phyloP scores from a whole-genome alignment of 192 early-diverging fungal species.

The Obelidium mucronatum region DNA sequence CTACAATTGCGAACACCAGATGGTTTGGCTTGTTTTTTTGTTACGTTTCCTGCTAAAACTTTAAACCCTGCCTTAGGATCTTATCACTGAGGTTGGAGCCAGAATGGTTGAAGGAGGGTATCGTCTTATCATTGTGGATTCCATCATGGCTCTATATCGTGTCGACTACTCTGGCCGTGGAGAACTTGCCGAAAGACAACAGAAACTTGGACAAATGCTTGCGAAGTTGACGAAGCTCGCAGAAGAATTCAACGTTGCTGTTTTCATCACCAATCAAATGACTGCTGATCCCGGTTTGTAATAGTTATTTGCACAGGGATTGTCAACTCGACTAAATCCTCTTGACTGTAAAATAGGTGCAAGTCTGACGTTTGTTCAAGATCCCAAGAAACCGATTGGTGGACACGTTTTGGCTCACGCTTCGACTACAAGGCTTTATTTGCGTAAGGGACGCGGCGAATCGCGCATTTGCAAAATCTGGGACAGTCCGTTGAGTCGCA shows the following conservation, averaged over 20 bases:
- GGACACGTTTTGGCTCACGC: conserved; percentile 78
- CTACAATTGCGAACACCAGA: conserved; percentile 84
- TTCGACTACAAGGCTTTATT: conserved; percentile 78
- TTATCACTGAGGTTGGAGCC: conserved; percentile 73
- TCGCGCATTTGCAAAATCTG: conserved; percentile 82
- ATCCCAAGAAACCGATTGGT: conserved; percentile 82
- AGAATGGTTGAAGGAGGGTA: conserved; percentile 70
- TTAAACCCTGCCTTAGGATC: conserved; percentile 8
- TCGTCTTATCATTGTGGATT: conserved; percentile 71
- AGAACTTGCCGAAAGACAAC: conserved; percentile 86
- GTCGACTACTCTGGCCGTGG: conserved; percentile 85
- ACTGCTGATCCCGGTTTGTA: conserved; percentile 54
- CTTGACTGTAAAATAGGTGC: conserved; percentile 50
- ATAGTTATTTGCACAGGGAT: background rate
- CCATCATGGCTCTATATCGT: conserved; percentile 83
- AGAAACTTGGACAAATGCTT: conserved; percentile 80
- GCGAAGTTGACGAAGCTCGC: conserved; percentile 75
- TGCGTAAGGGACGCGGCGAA: conserved; percentile 85
- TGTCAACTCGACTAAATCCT: background rate
- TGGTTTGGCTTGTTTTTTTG: conserved; percentile 63
- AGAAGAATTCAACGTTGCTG: conserved; percentile 86
- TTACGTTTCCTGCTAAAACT: background rate
- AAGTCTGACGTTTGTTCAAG: conserved; percentile 78
- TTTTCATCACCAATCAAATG: conserved; percentile 81
- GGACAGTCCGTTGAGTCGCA: conserved; percentile 71